A percentile compares a stretch with the other conserved stretches of the same genome.
Evolutionary conservation across 306 rosid species (phyloP).

Genomic region (Gleditsia sinensis): DNA sequence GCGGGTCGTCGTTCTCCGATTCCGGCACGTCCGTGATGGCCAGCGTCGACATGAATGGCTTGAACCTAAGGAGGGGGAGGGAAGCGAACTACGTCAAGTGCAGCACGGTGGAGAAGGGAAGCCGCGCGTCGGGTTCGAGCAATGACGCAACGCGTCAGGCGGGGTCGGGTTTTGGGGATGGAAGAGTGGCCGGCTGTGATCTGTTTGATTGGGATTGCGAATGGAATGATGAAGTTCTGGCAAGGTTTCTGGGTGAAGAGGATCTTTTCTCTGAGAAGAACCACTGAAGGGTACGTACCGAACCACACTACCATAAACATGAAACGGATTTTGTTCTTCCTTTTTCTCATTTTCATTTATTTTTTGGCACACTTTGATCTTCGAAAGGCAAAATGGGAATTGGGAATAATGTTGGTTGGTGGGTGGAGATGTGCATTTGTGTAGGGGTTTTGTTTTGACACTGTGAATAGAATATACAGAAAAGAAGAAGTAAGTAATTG

Average conservation of each 20-base stretch:
- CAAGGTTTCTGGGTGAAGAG: conserved; percentile 45
- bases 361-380: neutral
- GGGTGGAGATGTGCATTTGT: neutral
- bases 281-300: too few species aligned
- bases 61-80: neutral
- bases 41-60: conserved; percentile 47
- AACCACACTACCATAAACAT: too few species aligned
- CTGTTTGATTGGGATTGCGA: conserved; percentile 6
- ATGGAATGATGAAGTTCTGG: conserved; percentile 48
- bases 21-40: conserved; percentile 72
- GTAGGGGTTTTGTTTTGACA: neutral
- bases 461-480: conserved; percentile 24
- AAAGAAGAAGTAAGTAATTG: neutral
- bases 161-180: neutral
- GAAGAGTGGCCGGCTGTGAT: conserved; percentile 12
- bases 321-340: neutral
- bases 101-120: neutral
- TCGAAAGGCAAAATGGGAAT: neutral
- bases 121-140: conserved; percentile 27
- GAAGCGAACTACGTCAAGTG: neutral
- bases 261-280: neutral
- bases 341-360: neutral
- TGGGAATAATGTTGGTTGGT: neutral
- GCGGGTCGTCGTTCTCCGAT: conserved; percentile 80
- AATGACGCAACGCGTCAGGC: conserved; percentile 25